Conservation (phyloP, 352 stramenopile genomes). For the Phytophthora pinifolia region DNA sequence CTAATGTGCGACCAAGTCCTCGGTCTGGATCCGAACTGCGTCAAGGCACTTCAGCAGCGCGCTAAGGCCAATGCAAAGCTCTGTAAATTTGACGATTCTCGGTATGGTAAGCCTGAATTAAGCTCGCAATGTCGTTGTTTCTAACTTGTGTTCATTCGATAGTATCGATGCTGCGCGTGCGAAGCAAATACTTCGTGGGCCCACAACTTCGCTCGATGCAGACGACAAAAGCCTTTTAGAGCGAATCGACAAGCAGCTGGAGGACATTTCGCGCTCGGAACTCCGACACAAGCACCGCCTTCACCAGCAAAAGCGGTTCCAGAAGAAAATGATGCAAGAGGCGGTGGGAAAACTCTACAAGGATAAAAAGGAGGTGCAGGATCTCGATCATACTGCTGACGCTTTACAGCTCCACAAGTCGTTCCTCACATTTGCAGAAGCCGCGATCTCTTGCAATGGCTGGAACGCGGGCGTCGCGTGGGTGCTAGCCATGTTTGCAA, state of each 20-base stretch:
- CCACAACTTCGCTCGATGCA: conserved; percentile 8
- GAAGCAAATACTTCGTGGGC: conserved; percentile 26
- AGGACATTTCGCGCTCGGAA: conserved; percentile 55
- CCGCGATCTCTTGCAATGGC: conserved; percentile 11
- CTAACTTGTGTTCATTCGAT: conserved; percentile 4
- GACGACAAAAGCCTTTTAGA: conserved; percentile 16
- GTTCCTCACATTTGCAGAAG: conserved; percentile 9
- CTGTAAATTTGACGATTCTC: conserved; percentile 53
- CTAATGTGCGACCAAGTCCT: conserved; percentile 64
- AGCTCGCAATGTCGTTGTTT: not conserved
- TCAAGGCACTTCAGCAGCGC: conserved; percentile 66
- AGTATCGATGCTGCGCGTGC: conserved; percentile 39
- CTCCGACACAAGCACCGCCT: conserved; percentile 35
- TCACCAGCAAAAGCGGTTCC: conserved; percentile 51
- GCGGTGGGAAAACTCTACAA: conserved; percentile 68
- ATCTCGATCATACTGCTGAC: not conserved
- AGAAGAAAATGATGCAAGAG: conserved; percentile 80
- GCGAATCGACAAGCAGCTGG: conserved; percentile 48
- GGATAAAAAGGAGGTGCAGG: conserved; percentile 53
- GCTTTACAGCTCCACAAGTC: conserved; percentile 15
- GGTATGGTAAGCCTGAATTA: conserved; percentile 32
- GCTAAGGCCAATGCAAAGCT: conserved; percentile 57
- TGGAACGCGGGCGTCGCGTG: conserved; percentile 25
- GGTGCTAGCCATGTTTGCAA: conserved; percentile 16
- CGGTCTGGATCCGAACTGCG: conserved; percentile 37